phyloP scores from a whole-genome alignment of 2,329 filamentous ascomycete species.

The Colletotrichum chlorophyti region DNA sequence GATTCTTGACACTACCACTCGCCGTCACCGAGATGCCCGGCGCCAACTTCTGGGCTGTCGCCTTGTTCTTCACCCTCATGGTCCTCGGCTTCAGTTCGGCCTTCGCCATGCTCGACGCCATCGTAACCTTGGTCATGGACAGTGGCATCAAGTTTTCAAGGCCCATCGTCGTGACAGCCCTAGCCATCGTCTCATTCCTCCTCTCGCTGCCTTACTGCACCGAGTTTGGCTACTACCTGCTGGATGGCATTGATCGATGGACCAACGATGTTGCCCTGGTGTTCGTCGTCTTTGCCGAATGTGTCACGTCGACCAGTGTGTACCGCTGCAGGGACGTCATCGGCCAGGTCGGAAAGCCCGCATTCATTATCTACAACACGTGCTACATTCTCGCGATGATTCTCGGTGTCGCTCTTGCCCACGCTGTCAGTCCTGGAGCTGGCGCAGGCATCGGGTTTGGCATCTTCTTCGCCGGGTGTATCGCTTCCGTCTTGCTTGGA shows the following conservation, averaged over 20 bases:
- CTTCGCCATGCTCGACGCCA: constrained; percentile 65
- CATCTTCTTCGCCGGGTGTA: constrained; percentile 50
- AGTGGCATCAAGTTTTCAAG: constrained; percentile 54
- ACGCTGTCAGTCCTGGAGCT: constrained; percentile 49
- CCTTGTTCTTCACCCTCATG: constrained; percentile 64
- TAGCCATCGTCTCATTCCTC: constrained; percentile 58
- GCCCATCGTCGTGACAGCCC: constrained; percentile 53
- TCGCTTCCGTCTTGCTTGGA: constrained; percentile 47
- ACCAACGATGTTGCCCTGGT: constrained; percentile 61
- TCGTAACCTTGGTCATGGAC: constrained; percentile 61
- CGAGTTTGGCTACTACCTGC: constrained; percentile 62
- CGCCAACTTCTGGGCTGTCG: constrained; percentile 64
- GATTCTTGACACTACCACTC: constrained; percentile 63
- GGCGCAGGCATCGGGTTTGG: constrained; percentile 61
- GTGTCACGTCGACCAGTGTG: constrained; percentile 58
- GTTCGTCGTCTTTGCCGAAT: constrained; percentile 60
- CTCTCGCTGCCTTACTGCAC: constrained; percentile 64
- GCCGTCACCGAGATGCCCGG: constrained; percentile 64
- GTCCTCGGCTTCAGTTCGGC: constrained; percentile 65
- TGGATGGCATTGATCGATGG: constrained; percentile 62
- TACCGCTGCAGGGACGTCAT: constrained; percentile 58
- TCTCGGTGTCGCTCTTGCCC: constrained; percentile 56
- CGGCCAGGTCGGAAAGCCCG: constrained; percentile 48
- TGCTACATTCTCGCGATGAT: constrained; percentile 62
- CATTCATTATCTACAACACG: constrained; percentile 53